These are phyloP conservation scores for Teunomyces lycoperdinae DNA, from an alignment of 805 yeast genomes.

Conservation along the genomic window DNA sequence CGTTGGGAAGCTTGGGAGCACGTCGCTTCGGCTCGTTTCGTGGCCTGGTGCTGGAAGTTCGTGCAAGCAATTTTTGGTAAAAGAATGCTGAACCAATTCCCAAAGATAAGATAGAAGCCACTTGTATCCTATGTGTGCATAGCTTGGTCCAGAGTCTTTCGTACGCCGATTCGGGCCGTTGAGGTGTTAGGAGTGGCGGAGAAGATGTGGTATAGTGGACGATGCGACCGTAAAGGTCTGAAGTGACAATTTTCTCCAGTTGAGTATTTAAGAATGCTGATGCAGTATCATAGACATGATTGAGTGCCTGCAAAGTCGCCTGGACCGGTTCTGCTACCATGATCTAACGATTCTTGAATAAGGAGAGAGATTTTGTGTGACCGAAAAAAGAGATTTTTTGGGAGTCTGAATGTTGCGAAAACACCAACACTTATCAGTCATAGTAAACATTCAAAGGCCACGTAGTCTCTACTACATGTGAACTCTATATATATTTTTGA, in stretches of 20 bases:
- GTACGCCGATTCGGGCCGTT: slow-evolving; percentile 1
- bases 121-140: slow-evolving; percentile 4
- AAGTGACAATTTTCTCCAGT: slow-evolving; percentile 20
- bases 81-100: slow-evolving; percentile 21
- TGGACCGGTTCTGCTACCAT: slow-evolving; percentile 48
- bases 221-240: slow-evolving; percentile 12
- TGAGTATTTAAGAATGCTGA: slow-evolving; percentile 20
- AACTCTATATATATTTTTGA: too few relatives aligned
- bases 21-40: slow-evolving; percentile 36
- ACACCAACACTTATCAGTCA: too few relatives aligned
- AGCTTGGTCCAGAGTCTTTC: not conserved
- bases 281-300: slow-evolving; percentile 18
- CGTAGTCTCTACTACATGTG: too few relatives aligned
- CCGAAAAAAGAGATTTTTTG: not conserved
- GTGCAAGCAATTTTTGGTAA: slow-evolving; percentile 1
- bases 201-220: slow-evolving; percentile 4
- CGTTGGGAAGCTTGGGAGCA: slow-evolving; percentile 62
- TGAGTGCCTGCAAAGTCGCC: slow-evolving; percentile 32
- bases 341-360: not conserved
- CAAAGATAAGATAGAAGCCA: slow-evolving; percentile 17
- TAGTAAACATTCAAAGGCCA: too few relatives aligned
- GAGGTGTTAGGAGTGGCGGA: not conserved
- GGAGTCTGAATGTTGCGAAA: too few relatives aligned
- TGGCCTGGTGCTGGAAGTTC: not conserved
- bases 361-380: not conserved